phyloP scores from a whole-genome alignment of 805 yeast genomes.

The Suhomyces vadensis region DNA sequence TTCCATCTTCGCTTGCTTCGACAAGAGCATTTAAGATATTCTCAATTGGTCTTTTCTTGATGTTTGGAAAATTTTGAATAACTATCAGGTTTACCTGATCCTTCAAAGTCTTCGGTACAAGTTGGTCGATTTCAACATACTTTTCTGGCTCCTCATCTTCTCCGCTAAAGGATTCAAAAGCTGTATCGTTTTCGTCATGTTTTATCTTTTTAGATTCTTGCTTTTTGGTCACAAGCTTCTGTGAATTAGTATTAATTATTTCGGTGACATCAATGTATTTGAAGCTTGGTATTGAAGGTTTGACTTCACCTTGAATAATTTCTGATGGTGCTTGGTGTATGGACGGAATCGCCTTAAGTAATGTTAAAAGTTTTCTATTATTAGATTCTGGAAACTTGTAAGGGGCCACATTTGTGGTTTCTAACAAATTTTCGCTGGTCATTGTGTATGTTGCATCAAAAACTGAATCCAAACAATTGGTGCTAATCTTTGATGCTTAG shows the following conservation, averaged over 20 bases:
- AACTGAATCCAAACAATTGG: no score
- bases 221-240: constrained; percentile 6
- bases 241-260: constrained; percentile 10
- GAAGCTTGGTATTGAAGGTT: constrained; percentile 6
- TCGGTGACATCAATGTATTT: constrained; percentile 11
- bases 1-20: background rate
- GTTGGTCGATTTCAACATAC: constrained; percentile 27
- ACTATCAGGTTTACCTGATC: constrained; percentile 38
- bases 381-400: constrained; percentile 1
- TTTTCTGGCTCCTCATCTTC: constrained; percentile 18
- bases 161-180: constrained; percentile 4
- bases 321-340: background rate
- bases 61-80: constrained; percentile 34
- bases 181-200: background rate
- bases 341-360: constrained; percentile 2
- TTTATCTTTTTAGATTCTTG: background rate
- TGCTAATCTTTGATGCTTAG: no score
- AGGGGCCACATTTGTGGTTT: constrained; percentile 3
- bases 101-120: constrained; percentile 34
- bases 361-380: background rate
- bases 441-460: no score
- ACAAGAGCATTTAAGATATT: constrained; percentile 27
- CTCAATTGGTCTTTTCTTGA: constrained; percentile 32
- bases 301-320: constrained; percentile 2
- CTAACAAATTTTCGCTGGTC: no score